A percentile compares a stretch with the other conserved stretches of the same genome.
Evolutionary conservation across 148 eudicot species (phyloP).

Genomic region (Rhododendron mucronatum): DNA sequence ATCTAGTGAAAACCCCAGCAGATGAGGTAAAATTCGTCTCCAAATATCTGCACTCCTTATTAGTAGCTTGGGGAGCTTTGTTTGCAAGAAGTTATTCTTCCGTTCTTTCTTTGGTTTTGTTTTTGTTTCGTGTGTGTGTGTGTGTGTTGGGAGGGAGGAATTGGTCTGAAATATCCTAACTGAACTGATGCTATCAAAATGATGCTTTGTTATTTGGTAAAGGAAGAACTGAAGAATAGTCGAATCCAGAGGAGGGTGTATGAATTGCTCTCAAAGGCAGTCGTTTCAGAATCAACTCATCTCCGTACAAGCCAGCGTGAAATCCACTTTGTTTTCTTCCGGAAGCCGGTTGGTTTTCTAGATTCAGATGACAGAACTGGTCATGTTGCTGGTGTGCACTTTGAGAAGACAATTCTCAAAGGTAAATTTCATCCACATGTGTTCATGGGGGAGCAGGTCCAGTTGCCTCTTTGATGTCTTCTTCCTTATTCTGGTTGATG

Average conservation of each 20-base stretch:
- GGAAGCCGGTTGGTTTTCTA: slow-evolving; percentile 61
- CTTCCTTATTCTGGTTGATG: not conserved
- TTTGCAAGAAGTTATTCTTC: not conserved
- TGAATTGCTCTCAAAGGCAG: slow-evolving; percentile 80
- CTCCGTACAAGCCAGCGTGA: slow-evolving; percentile 58
- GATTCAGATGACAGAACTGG: slow-evolving; percentile 50
- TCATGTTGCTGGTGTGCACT: slow-evolving; percentile 58
- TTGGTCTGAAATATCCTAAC: not conserved
- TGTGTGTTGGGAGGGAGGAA: not conserved
- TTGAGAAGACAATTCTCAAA: slow-evolving; percentile 82
- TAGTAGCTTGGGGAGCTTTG: not conserved
- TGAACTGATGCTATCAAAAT: slow-evolving; percentile 15
- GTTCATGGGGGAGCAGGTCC: not conserved
- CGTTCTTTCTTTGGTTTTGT: not conserved
- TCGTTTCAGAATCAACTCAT: slow-evolving; percentile 31
- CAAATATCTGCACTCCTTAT: not conserved
- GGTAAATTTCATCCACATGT: slow-evolving; percentile 27
- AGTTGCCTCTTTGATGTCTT: slow-evolving; percentile 3
- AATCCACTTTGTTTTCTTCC: slow-evolving; percentile 90
- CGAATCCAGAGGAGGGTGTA: slow-evolving; percentile 74
- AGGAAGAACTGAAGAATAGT: slow-evolving; percentile 87
- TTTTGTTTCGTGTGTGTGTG: too few species aligned
- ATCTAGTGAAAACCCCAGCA: slow-evolving; percentile 58
- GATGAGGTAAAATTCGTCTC: slow-evolving; percentile 65
- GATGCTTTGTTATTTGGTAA: slow-evolving; percentile 24